A percentile compares a stretch with the other conserved stretches of the same genome.
phyloP scores from a whole-genome alignment of 176 grass and related monocot species.

The Carex parvula region DNA sequence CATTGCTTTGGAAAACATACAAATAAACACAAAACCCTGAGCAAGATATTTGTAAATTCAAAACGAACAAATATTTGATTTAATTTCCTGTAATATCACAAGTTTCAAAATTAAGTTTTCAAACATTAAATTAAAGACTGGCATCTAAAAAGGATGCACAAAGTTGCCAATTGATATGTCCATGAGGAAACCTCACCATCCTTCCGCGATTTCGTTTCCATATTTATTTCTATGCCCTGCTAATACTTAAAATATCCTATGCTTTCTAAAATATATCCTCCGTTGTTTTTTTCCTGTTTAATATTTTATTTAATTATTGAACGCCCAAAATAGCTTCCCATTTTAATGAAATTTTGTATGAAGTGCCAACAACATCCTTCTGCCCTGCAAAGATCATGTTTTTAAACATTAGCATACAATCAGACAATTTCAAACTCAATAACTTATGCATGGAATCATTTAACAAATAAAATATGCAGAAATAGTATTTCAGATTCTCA shows the following conservation, averaged over 20 bases:
- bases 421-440: background rate
- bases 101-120: background rate
- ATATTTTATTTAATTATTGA: background rate
- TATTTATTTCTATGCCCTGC: background rate
- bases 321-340: background rate
- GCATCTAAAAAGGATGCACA: background rate
- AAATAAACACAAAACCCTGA: background rate
- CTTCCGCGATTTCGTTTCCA: background rate
- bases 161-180: background rate
- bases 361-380: background rate
- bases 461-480: background rate
- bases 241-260: background rate
- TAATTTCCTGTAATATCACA: background rate
- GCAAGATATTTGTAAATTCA: background rate
- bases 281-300: background rate
- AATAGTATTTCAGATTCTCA: conserved; percentile 30
- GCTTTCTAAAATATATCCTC: background rate
- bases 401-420: conserved; percentile 1
- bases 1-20: background rate
- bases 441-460: background rate
- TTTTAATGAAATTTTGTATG: background rate
- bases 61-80: background rate
- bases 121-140: background rate
- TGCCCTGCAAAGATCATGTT: background rate
- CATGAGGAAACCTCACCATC: too few species aligned